Evolutionary conservation across 2,329 filamentous ascomycete species (phyloP), one percentile per base, ranked within the genome.

Genomic region (Colletotrichum brevisporum): DNA sequence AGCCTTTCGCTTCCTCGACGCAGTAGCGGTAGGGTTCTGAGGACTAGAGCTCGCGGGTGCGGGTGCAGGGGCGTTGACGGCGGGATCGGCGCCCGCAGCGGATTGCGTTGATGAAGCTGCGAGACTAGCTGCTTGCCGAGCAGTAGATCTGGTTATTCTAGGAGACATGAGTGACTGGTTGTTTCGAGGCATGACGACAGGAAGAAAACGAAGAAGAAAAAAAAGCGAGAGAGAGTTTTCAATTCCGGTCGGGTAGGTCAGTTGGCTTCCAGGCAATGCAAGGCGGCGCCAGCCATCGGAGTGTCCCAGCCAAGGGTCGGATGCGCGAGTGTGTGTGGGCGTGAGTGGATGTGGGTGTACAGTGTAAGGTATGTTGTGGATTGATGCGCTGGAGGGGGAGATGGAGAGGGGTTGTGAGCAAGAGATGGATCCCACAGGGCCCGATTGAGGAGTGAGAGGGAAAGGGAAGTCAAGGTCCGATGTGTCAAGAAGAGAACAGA

Each of bases 121-220:
- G 78, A 85, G 85, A 78, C 82, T 89, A 79, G 93, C 92, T 85
- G 93, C 93, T 89, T 94, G 91, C 87, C 94, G 94, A 85, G 95
- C 92, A 82, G 95, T 92, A 78, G 95, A 96, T 86, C 95, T 94
- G 87, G 95, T 98, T 78, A 96, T 91, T 93, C 95, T 98, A 89
- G 91, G 86, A 90, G 93, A 94, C 94, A 97, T 98, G 91, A 95
- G 93, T 91, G 80, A 80, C 78, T 77, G 73, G 73, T 66, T 76
- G 71, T 72, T 63, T 27, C 47, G 64, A 67, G 59, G 64, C 64
- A 70, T 68, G 57, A 53, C 63, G 52, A 51, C 63, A 51, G 31
- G 31, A 36, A 6, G 8, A 10, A 1, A 8, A 41, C 48, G 58
- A 56, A n/a, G 52, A 56, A 57, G 51, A 51, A 64, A 72, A 63